Evolutionary conservation across 306 rosid species (phyloP).

Genomic region (Cicer arietinum): DNA sequence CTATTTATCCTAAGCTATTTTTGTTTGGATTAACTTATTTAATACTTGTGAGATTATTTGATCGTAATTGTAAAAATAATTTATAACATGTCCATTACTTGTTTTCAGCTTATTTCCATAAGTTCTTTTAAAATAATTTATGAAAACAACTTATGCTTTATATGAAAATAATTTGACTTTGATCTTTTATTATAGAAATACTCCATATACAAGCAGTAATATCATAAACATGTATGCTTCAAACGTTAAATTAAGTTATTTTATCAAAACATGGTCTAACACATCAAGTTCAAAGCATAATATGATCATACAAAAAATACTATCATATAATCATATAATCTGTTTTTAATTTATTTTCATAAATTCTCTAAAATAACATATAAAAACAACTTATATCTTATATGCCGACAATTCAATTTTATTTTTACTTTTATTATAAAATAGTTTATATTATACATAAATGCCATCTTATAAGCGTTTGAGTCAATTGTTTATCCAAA

Average conservation of each 20-base stretch:
- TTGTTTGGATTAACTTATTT: no score
- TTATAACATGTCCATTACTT: neutral
- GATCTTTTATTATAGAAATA: neutral
- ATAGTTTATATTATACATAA: no score
- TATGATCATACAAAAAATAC: neutral
- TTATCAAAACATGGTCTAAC: neutral
- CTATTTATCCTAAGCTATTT: neutral
- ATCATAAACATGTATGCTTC: neutral
- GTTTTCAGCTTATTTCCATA: neutral
- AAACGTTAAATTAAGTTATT: neutral
- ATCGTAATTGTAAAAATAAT: no score
- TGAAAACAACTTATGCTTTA: neutral
- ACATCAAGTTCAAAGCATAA: slow-evolving; percentile 15
- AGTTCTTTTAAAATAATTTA: neutral
- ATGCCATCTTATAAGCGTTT: no score
- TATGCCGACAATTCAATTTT: no score
- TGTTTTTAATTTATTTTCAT: no score
- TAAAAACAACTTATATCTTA: no score
- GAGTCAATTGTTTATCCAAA: no score
- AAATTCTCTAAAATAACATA: no score
- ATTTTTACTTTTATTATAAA: no score
- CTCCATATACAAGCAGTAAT: neutral
- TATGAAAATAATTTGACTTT: neutral
- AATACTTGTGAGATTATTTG: no score
- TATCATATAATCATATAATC: no score